phyloP scores from a whole-genome alignment of 2,329 filamentous ascomycete species.

The Calonectria pseudoturangicola region DNA sequence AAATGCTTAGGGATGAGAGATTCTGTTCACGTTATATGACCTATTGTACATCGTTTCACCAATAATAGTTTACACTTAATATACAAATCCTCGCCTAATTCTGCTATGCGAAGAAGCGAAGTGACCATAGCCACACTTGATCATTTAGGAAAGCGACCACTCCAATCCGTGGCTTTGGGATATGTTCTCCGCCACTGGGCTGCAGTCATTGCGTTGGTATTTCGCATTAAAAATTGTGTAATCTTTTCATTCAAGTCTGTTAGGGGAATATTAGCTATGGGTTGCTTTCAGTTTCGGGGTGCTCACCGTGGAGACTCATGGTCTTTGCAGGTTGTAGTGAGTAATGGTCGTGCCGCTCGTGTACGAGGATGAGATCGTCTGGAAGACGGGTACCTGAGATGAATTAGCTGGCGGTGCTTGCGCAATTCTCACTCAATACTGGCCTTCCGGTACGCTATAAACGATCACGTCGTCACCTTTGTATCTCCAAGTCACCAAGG shows the following conservation, averaged over 20 bases:
- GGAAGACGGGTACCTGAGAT: slow-evolving; percentile 45
- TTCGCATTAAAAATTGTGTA: slow-evolving; percentile 34
- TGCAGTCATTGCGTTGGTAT: slow-evolving; percentile 25
- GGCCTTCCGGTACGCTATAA: slow-evolving; percentile 44
- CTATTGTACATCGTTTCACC: too few species aligned
- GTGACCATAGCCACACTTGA: too few species aligned
- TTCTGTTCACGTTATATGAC: not conserved
- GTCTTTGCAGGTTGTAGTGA: slow-evolving; percentile 46
- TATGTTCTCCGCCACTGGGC: slow-evolving; percentile 40
- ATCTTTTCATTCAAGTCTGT: slow-evolving; percentile 43
- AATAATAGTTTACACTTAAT: too few species aligned
- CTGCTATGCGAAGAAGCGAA: not conserved
- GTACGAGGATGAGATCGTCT: slow-evolving; percentile 46
- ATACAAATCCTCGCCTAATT: too few species aligned
- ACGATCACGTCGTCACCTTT: slow-evolving; percentile 40
- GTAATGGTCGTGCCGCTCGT: slow-evolving; percentile 51
- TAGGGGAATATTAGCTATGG: not conserved
- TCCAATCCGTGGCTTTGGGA: slow-evolving; percentile 15
- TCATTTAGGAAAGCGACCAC: not conserved
- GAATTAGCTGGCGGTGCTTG: not conserved
- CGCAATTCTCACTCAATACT: not conserved
- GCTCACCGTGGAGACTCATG: slow-evolving; percentile 34
- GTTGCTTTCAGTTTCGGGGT: not conserved
- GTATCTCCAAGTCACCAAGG: slow-evolving; percentile 41
- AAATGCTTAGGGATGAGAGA: not conserved